A percentile compares a stretch with the other conserved stretches of the same genome.
Evolutionary conservation across 345 rosid genomes (phyloP).

Genomic region (Eucalyptus curtisii): DNA sequence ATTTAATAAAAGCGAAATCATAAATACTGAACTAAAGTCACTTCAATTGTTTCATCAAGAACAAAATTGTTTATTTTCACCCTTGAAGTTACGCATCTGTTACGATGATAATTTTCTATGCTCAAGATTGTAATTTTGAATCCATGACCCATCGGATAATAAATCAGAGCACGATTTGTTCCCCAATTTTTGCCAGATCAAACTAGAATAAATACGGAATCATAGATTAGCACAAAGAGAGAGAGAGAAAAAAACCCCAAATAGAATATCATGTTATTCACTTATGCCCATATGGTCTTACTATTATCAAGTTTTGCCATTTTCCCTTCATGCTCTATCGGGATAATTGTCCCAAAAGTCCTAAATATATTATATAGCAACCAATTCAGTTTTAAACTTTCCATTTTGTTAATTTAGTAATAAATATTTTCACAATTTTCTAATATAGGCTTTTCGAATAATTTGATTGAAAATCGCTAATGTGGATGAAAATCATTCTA

Average conservation of each 20-base stretch:
- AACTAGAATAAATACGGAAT: neutral
- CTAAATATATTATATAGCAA: too few relatives aligned
- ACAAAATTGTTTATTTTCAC: too few relatives aligned
- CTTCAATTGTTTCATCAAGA: too few relatives aligned
- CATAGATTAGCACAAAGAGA: neutral
- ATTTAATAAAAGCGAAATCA: too few relatives aligned
- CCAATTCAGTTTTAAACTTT: too few relatives aligned
- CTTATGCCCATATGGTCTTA: neutral
- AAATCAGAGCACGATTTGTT: neutral
- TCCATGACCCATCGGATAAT: neutral
- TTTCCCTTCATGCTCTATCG: neutral
- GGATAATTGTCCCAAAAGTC: neutral
- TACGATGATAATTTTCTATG: neutral
- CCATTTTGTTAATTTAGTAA: too few relatives aligned
- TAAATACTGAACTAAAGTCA: too few relatives aligned
- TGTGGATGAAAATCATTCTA: too few relatives aligned
- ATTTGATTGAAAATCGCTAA: too few relatives aligned
- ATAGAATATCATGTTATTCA: neutral
- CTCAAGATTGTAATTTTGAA: neutral
- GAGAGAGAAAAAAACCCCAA: too few relatives aligned
- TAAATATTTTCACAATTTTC: too few relatives aligned
- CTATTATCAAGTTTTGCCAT: neutral
- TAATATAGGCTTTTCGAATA: fast-evolving
- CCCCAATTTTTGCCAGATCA: neutral
- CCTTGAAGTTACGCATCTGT: too few relatives aligned